phyloP scores from a whole-genome alignment of 2,329 filamentous ascomycete species.

The Aspergillus fijiensis region DNA sequence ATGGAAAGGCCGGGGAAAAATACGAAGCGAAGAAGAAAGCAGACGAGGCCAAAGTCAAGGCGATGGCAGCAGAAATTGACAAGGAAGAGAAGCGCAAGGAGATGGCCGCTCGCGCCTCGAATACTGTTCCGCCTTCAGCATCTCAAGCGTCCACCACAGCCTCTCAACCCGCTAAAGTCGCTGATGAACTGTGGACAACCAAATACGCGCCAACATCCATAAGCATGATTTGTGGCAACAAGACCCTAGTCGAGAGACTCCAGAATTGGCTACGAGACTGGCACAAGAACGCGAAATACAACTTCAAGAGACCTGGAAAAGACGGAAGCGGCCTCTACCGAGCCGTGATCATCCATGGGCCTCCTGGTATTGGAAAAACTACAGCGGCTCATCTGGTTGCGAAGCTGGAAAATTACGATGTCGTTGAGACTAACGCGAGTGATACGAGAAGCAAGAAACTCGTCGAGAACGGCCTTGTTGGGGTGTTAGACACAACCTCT shows the following conservation, averaged over 20 bases:
- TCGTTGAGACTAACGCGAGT: conserved; percentile 93
- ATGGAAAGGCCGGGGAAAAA: conserved; percentile 83
- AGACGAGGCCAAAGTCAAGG: conserved; percentile 78
- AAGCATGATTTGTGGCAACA: conserved; percentile 93
- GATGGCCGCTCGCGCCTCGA: conserved; percentile 17
- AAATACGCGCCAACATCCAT: conserved; percentile 89
- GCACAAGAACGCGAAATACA: conserved; percentile 71
- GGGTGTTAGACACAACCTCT: conserved; percentile 91
- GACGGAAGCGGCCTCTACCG: conserved; percentile 82
- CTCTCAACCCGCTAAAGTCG: conserved; percentile 46
- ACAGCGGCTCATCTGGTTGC: conserved; percentile 94
- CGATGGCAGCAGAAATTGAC: conserved; percentile 83
- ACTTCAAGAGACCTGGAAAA: conserved; percentile 78
- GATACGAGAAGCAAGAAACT: conserved; percentile 95
- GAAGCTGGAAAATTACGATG: conserved; percentile 87
- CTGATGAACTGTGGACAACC: conserved; percentile 80
- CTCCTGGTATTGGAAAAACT: conserved; percentile 95
- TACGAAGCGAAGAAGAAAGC: conserved; percentile 79
- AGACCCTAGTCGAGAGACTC: conserved; percentile 82
- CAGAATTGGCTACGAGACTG: conserved; percentile 84
- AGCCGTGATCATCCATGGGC: conserved; percentile 92
- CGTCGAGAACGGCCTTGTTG: conserved; percentile 82
- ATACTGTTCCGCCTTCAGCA: conserved; percentile 41
- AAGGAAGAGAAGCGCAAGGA: conserved; percentile 63
- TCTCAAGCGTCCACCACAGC: conserved; percentile 48